A percentile compares a stretch with the other conserved stretches of the same genome.
These are phyloP conservation scores for Pythium rishiriense DNA, from an alignment of 352 stramenopile species.

Conservation along the genomic window DNA sequence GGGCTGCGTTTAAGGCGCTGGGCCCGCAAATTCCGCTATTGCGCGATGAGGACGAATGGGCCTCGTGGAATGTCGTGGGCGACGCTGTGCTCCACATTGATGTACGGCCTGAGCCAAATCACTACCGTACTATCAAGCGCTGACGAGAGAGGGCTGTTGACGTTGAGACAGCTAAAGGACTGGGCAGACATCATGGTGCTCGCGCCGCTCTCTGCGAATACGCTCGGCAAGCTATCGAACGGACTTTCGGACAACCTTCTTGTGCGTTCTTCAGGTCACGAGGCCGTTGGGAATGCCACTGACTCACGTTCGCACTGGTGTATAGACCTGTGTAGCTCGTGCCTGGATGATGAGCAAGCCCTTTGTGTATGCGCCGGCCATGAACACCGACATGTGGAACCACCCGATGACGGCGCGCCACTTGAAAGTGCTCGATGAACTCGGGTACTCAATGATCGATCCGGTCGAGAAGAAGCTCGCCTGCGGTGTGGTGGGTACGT, in stretches of 20 bases:
- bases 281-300: not conserved
- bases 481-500: slow-evolving; percentile 91
- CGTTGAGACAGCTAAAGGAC: slow-evolving; percentile 82
- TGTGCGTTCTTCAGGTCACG: slow-evolving; percentile 27
- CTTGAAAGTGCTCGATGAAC: slow-evolving; percentile 53
- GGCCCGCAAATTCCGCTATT: slow-evolving; percentile 42
- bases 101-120: slow-evolving; percentile 30
- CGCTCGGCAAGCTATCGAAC: slow-evolving; percentile 89
- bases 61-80: slow-evolving; percentile 70
- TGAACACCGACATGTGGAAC: slow-evolving; percentile 98
- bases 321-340: slow-evolving; percentile 87
- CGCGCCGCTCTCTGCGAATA: slow-evolving; percentile 90
- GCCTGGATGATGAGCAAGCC: slow-evolving; percentile 95
- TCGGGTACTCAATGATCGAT: slow-evolving; percentile 79
- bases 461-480: slow-evolving; percentile 93
- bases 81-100: slow-evolving; percentile 90
- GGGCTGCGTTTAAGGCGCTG: slow-evolving; percentile 44
- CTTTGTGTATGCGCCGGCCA: slow-evolving; percentile 93
- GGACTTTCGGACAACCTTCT: slow-evolving; percentile 96
- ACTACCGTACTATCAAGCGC: not conserved
- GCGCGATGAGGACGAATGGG: slow-evolving; percentile 84
- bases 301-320: not conserved
- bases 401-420: slow-evolving; percentile 92
- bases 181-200: slow-evolving; percentile 94
- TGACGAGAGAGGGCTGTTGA: not conserved